Evolutionary conservation across 2,329 filamentous ascomycete genomes (phyloP).

Genomic region (Madurella fahalii): DNA sequence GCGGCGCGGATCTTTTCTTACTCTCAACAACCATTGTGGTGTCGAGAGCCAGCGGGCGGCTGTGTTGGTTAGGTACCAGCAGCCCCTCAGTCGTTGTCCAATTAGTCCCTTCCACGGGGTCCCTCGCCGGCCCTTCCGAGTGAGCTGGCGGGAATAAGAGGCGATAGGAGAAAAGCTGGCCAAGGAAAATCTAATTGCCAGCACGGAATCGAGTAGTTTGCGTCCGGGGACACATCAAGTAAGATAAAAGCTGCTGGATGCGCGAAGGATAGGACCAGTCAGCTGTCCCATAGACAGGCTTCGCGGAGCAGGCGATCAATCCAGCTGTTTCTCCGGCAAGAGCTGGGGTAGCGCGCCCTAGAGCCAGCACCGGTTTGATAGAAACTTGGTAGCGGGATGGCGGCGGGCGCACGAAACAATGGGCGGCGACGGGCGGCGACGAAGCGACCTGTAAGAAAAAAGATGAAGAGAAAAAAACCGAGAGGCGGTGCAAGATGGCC

Average conservation of each 20-base stretch:
- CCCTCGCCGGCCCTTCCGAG: constrained; percentile 7
- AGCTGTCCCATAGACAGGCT: constrained; percentile 18
- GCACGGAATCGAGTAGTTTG: constrained; percentile 9
- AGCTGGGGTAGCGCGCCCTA: constrained; percentile 7
- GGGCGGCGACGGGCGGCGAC: constrained; percentile 5
- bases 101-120: constrained; percentile 19
- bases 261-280: constrained; percentile 19
- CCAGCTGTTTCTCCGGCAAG: neutral
- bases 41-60: constrained; percentile 16
- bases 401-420: constrained; percentile 23
- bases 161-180: neutral
- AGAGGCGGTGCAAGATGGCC: constrained; percentile 21
- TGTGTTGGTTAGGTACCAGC: constrained; percentile 20
- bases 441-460: constrained; percentile 15
- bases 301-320: neutral
- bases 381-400: constrained; percentile 10
- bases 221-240: constrained; percentile 21
- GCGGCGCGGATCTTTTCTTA: constrained; percentile 48
- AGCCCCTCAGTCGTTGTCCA: constrained; percentile 20
- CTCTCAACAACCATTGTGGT: constrained; percentile 53
- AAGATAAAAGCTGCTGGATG: constrained; percentile 18
- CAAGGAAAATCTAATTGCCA: constrained; percentile 5
- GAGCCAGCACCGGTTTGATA: constrained; percentile 16
- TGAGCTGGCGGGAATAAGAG: neutral
- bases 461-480: constrained; percentile 17